A percentile compares a stretch with the other conserved stretches of the same genome.
Evolutionary conservation across 495 filamentous ascomycete genomes (phyloP).

Genomic region (Peziza echinospora): DNA sequence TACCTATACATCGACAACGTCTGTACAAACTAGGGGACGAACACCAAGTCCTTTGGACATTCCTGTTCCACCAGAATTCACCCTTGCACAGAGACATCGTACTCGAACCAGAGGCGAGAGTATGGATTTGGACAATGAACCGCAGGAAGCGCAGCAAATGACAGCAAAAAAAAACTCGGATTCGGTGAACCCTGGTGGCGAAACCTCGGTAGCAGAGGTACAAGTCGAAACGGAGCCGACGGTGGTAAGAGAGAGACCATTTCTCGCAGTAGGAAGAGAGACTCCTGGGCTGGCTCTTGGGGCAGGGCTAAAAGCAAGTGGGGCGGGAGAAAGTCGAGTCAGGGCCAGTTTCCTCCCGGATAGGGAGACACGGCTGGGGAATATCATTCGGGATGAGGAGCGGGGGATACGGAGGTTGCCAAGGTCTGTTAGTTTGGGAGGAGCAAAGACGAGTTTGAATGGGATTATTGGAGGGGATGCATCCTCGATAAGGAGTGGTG

Average conservation of each 20-base stretch:
- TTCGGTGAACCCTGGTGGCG: background rate
- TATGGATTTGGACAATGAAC: background rate
- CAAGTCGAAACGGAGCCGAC: background rate
- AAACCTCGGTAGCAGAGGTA: background rate
- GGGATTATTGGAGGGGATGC: background rate
- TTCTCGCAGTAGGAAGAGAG: background rate
- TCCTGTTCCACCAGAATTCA: background rate
- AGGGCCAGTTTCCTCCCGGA: background rate
- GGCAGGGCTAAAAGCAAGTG: background rate
- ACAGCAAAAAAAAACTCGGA: background rate
- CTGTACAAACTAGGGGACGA: no score
- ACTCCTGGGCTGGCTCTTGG: background rate
- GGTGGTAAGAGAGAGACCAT: background rate
- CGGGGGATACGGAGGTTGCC: background rate
- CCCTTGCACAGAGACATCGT: background rate
- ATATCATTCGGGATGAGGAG: background rate
- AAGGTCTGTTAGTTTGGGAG: background rate
- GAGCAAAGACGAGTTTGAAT: background rate
- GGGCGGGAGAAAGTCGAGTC: background rate
- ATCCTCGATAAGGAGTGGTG: background rate
- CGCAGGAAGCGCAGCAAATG: no score
- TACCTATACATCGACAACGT: no score
- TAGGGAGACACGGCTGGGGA: background rate
- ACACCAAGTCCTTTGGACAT: background rate
- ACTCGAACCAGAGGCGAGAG: background rate